phyloP scores from a whole-genome alignment of 2,329 filamentous ascomycete species.

The Scytalidium lignicola region DNA sequence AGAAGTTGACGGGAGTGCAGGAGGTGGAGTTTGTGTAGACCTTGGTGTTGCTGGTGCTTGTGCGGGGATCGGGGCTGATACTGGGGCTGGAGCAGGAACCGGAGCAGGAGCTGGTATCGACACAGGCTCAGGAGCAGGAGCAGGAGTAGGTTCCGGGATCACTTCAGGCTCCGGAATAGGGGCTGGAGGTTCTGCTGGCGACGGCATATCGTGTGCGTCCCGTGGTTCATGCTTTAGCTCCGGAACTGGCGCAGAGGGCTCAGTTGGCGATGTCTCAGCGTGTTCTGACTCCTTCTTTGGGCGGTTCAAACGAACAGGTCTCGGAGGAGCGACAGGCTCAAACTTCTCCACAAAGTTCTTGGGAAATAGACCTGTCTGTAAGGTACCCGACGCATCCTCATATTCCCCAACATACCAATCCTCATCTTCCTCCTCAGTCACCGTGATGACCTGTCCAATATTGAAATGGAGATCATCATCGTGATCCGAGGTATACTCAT shows the following conservation, averaged over 20 bases:
- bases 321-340: slow-evolving; percentile 83
- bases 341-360: slow-evolving; percentile 97
- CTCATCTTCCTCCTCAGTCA: slow-evolving; percentile 84
- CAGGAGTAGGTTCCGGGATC: slow-evolving; percentile 30
- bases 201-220: background rate
- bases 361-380: slow-evolving; percentile 83
- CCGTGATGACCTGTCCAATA: slow-evolving; percentile 83
- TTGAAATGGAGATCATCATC: slow-evolving; percentile 91
- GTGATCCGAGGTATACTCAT: slow-evolving; percentile 87
- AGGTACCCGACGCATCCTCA: slow-evolving; percentile 66
- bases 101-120: slow-evolving; percentile 26
- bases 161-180: slow-evolving; percentile 34
- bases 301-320: slow-evolving; percentile 67
- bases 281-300: slow-evolving; percentile 51
- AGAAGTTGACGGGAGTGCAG: slow-evolving; percentile 20
- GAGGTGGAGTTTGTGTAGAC: background rate
- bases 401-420: slow-evolving; percentile 96
- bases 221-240: slow-evolving; percentile 27
- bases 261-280: slow-evolving; percentile 27
- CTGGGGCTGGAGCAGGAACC: slow-evolving; percentile 23
- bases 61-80: too few species aligned
- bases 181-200: slow-evolving; percentile 25
- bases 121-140: slow-evolving; percentile 31
- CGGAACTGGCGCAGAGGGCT: slow-evolving; percentile 34
- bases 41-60: background rate